Evolutionary conservation across 2,329 filamentous ascomycete species (phyloP).

Genomic region (Alternaria alternata): DNA sequence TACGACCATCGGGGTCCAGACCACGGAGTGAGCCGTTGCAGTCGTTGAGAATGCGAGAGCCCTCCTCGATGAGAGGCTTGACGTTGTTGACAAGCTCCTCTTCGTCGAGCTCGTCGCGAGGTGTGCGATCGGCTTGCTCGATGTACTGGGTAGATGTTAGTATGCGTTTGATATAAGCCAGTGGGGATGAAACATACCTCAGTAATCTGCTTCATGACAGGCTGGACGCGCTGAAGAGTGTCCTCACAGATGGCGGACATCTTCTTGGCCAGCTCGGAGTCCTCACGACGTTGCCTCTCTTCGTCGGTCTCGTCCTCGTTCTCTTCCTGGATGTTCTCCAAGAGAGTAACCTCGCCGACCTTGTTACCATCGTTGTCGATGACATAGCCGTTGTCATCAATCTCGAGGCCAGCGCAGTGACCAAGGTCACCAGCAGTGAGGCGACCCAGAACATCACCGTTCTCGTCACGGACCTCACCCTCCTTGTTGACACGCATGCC

Average conservation of each 20-base stretch:
- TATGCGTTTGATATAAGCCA: constrained; percentile 5
- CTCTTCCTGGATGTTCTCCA: constrained; percentile 67
- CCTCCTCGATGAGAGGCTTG: constrained; percentile 88
- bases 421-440: constrained; percentile 61
- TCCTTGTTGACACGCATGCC: constrained; percentile 63
- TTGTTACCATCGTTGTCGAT: constrained; percentile 67
- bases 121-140: constrained; percentile 79
- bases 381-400: constrained; percentile 62
- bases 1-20: constrained; percentile 86
- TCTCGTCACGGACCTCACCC: constrained; percentile 61
- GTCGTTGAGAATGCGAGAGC: constrained; percentile 80
- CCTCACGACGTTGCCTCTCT: constrained; percentile 61
- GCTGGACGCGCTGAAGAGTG: constrained; percentile 82
- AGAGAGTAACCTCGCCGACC: constrained; percentile 68
- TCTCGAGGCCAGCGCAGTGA: constrained; percentile 61
- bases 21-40: constrained; percentile 87
- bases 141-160: constrained; percentile 67
- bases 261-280: constrained; percentile 78
- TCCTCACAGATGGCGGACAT: constrained; percentile 77
- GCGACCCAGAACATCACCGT: constrained; percentile 59
- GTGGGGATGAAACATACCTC: constrained; percentile 62
- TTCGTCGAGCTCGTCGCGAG: constrained; percentile 88
- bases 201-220: constrained; percentile 85
- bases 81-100: constrained; percentile 87
- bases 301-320: constrained; percentile 61